Conservation (phyloP, 495 filamentous ascomycete species). For the Aspergillus olivimuriae region DNA sequence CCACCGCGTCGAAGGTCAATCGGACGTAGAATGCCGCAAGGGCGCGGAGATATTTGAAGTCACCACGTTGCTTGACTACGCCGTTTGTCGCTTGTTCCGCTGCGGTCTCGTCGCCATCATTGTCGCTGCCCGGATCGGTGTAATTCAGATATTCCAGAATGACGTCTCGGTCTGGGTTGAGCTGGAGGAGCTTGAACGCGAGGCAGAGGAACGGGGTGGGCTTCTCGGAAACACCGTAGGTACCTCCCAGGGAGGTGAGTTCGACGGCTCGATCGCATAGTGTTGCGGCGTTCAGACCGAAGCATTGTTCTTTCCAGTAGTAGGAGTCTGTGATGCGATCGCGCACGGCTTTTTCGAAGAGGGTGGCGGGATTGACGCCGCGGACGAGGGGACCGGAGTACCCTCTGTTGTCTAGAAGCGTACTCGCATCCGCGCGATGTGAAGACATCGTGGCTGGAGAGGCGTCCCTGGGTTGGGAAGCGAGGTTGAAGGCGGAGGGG, state of each 20-base stretch:
- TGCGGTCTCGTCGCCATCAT: constrained; percentile 13
- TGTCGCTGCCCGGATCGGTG: constrained; percentile 35
- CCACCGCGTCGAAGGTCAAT: constrained; percentile 76
- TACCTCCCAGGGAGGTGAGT: constrained; percentile 77
- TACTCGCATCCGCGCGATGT: constrained; percentile 68
- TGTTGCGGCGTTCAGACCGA: constrained; percentile 85
- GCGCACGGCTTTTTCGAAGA: constrained; percentile 87
- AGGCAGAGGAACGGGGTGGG: constrained; percentile 93
- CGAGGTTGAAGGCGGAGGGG: neutral
- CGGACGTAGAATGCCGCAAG: constrained; percentile 88
- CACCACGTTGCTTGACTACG: constrained; percentile 49
- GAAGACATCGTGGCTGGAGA: constrained; percentile 21
- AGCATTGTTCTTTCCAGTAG: constrained; percentile 99
- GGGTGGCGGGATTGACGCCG: constrained; percentile 79
- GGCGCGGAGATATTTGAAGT: constrained; percentile 85
- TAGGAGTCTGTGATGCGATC: constrained; percentile 91
- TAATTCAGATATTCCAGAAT: constrained; percentile 74
- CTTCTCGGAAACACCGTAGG: constrained; percentile 71
- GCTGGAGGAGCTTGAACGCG: constrained; percentile 87
- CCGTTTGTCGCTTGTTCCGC: constrained; percentile 16
- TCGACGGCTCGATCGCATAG: constrained; percentile 86
- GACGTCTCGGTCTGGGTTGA: constrained; percentile 71
- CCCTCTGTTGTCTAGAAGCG: constrained; percentile 73
- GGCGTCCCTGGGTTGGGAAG: neutral
- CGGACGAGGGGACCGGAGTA: constrained; percentile 62